Percentiles rank a stretch among this genome's conserved stretches.
Evolutionary conservation across 306 rosid genomes (phyloP).

Genomic region (Prunus mongolica): DNA sequence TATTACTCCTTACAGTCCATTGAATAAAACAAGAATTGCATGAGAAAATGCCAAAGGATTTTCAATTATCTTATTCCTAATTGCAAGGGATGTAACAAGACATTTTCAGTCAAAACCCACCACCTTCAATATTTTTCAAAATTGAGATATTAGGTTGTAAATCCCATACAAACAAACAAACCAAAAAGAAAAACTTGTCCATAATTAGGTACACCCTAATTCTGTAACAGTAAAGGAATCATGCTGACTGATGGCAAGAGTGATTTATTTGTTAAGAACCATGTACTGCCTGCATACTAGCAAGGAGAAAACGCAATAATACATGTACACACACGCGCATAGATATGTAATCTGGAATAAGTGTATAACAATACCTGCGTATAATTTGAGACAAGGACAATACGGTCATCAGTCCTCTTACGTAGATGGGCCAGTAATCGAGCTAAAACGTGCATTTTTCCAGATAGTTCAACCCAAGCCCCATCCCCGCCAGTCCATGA

Average conservation of each 20-base stretch:
- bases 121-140: neutral
- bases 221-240: neutral
- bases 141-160: neutral
- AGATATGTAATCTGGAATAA: neutral
- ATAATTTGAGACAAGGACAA: slow-evolving; percentile 94
- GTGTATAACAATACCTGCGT: slow-evolving; percentile 63
- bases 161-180: neutral
- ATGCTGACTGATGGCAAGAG: neutral
- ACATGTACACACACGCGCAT: neutral
- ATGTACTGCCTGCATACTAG: neutral
- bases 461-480: slow-evolving; percentile 92
- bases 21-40: neutral
- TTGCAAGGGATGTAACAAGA: neutral
- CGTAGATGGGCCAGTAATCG: slow-evolving; percentile 85
- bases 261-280: neutral
- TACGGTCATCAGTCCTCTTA: slow-evolving; percentile 77
- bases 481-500: slow-evolving; percentile 93
- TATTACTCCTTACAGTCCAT: neutral
- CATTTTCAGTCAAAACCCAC: neutral
- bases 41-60: neutral
- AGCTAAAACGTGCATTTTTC: slow-evolving; percentile 97
- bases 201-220: neutral
- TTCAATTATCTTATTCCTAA: neutral
- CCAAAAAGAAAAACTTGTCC: neutral
- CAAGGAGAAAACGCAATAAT: neutral